Percentiles rank a stretch among this genome's conserved stretches.
Evolutionary conservation across 2,329 filamentous ascomycete species (phyloP).

Genomic region (Mycocentrospora acerina): DNA sequence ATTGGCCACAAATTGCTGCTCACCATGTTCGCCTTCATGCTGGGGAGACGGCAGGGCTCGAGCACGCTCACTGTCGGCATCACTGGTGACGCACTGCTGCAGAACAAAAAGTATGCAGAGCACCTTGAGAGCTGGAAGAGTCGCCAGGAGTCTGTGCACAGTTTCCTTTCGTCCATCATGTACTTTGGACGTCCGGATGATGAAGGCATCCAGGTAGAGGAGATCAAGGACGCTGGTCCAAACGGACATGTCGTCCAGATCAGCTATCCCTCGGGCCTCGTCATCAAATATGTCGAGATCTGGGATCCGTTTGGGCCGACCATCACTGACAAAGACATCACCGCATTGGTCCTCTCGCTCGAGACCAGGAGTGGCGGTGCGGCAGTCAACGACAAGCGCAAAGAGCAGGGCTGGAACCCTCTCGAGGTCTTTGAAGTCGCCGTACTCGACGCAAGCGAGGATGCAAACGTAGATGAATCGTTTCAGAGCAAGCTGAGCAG

Average conservation of each 20-base stretch:
- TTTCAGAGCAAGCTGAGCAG: conserved; percentile 90
- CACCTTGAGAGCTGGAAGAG: conserved; percentile 78
- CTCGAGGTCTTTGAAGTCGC: conserved; percentile 87
- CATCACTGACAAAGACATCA: conserved; percentile 75
- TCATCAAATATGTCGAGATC: conserved; percentile 79
- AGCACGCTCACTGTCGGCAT: conserved; percentile 78
- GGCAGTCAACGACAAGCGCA: conserved; percentile 82
- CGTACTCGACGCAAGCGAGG: conserved; percentile 71
- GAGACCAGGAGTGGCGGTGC: conserved; percentile 84
- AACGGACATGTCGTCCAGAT: conserved; percentile 59
- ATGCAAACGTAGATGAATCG: conserved; percentile 52
- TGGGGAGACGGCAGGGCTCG: conserved; percentile 46
- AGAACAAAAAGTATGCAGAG: conserved; percentile 85
- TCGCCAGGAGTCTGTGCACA: conserved; percentile 67
- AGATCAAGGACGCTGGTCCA: conserved; percentile 48
- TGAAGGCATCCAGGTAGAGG: conserved; percentile 44
- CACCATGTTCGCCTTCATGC: conserved; percentile 77
- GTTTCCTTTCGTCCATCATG: conserved; percentile 67
- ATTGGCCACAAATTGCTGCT: conserved; percentile 94
- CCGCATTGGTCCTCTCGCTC: conserved; percentile 79
- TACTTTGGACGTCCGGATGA: conserved; percentile 57
- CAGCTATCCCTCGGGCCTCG: conserved; percentile 62
- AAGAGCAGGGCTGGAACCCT: conserved; percentile 71
- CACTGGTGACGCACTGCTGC: conserved; percentile 81
- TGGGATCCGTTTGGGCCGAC: conserved; percentile 89